Percentiles rank a stretch among this genome's conserved stretches.
Evolutionary conservation across 1,139 yeast genomes (phyloP).

Genomic region (Taphrina communis): DNA sequence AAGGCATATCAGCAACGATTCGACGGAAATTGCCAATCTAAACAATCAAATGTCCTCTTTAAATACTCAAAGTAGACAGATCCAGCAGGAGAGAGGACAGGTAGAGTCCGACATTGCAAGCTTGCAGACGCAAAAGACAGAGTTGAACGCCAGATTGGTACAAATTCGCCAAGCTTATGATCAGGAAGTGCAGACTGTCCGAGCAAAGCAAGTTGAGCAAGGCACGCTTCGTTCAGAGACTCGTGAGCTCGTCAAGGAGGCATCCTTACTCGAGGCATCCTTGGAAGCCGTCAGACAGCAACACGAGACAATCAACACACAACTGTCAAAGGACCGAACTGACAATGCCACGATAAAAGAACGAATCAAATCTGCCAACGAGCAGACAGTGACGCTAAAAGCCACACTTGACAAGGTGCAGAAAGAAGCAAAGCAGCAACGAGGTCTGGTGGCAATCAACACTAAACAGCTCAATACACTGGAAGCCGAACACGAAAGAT

Average conservation of each 20-base stretch:
- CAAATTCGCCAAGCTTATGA: constrained; percentile 75
- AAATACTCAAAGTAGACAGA: constrained; percentile 71
- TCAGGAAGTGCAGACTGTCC: constrained; percentile 71
- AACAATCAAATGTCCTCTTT: constrained; percentile 84
- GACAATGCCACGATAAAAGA: constrained; percentile 54
- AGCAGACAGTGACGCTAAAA: constrained; percentile 67
- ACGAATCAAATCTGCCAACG: constrained; percentile 61
- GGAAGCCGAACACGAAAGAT: constrained; percentile 59
- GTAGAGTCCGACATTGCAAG: constrained; percentile 77
- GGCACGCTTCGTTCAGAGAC: constrained; percentile 69
- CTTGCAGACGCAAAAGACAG: constrained; percentile 68
- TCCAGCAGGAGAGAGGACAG: constrained; percentile 71
- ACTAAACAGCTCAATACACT: constrained; percentile 69
- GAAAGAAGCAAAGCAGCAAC: constrained; percentile 64
- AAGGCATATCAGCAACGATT: constrained; percentile 74
- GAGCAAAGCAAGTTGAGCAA: constrained; percentile 68
- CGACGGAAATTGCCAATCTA: constrained; percentile 83
- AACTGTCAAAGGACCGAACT: constrained; percentile 69
- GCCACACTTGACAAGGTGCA: constrained; percentile 61
- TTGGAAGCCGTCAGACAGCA: constrained; percentile 73
- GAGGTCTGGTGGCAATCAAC: constrained; percentile 68
- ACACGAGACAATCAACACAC: constrained; percentile 65
- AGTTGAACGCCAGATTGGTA: constrained; percentile 71
- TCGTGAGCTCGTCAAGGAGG: constrained; percentile 73
- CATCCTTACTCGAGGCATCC: constrained; percentile 80